Base-by-base conservation (phyloP, 2,329 filamentous ascomycete genomes). In the Aspergillus versicolor region DNA sequence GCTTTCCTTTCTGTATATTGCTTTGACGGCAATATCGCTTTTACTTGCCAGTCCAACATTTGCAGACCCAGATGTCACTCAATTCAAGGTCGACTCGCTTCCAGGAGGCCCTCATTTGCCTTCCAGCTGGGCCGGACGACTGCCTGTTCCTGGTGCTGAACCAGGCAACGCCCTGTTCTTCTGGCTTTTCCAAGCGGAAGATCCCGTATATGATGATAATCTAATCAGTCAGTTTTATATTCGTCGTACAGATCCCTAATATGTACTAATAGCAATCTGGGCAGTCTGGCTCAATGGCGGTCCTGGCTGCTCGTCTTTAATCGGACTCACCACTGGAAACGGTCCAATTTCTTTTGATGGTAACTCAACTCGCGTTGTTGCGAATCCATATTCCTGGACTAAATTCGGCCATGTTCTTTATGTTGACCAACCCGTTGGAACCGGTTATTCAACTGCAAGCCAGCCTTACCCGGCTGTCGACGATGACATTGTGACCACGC, bases 221-320 rank as follows among this genome's bases (percentile, higher is more conserved):
- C 51, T 74, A 5, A 73, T 74, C 52, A 67, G 72, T 74, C 30
- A 56, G 71, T 61, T 37, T 40, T 32, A 2, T 8, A 13, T n/a
- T 34, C 9, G 3, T 62, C 9, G 27, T 43, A 11, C 12, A 37
- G 6, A 7, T n/a, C 22, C 11, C 19, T 24, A 6, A 40, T 22
- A 9, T 21, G 22, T 66, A 17, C 52, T 51, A 65, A 67, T n/a
- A 71, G 72, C 27, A 70, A 71, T 21, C 12, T 42, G 22, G 5
- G 56, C 42, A 70, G 69, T 72, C 6, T 75, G 71, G 72, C 64
- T 74, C 41, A 73, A 73, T 52, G 70, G 73, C 17, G 71, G 71
- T 12, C 72, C 71, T 1, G 72, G 71, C 17, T 75, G 72, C 57
- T 70, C 70, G 15, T 73, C 71, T 3, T 61, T 74, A 24, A 65